phyloP scores from a whole-genome alignment of 2,329 filamentous ascomycete genomes.

The Hortaea sp. region DNA sequence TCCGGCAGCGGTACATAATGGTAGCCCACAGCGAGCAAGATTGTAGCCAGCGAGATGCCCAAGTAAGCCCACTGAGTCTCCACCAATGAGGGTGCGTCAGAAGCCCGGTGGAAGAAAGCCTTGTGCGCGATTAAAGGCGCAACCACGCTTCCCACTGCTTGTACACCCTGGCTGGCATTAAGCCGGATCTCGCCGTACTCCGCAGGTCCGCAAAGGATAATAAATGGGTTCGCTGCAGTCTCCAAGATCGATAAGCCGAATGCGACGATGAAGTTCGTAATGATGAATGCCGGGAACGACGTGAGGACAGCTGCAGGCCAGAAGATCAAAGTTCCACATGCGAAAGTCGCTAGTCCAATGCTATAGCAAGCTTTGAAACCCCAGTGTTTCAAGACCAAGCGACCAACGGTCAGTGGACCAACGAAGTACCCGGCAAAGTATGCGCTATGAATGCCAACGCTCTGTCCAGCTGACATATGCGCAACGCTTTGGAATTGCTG shows the following conservation, averaged over 20 bases:
- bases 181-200: conserved; percentile 51
- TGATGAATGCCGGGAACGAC: conserved; percentile 49
- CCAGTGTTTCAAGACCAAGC: conserved; percentile 45
- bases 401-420: conserved; percentile 58
- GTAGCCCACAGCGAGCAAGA: conserved; percentile 48
- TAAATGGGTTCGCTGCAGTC: conserved; percentile 52
- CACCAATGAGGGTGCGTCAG: conserved; percentile 43
- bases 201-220: conserved; percentile 50
- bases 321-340: conserved; percentile 51
- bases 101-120: conserved; percentile 43
- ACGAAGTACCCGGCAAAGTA: conserved; percentile 66
- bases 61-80: conserved; percentile 57
- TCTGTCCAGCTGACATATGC: conserved; percentile 51
- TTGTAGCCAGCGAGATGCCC: conserved; percentile 51
- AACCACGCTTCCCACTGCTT: conserved; percentile 50
- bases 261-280: conserved; percentile 55
- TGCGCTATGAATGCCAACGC: conserved; percentile 56
- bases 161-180: conserved; percentile 51
- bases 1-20: conserved; percentile 54
- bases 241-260: conserved; percentile 51
- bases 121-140: conserved; percentile 51
- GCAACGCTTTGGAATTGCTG: conserved; percentile 55
- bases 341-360: conserved; percentile 51
- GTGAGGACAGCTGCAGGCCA: conserved; percentile 56
- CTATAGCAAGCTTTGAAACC: conserved; percentile 55